phyloP scores from a whole-genome alignment of 257 asterid species.

The Fraxinus quadrangulata region DNA sequence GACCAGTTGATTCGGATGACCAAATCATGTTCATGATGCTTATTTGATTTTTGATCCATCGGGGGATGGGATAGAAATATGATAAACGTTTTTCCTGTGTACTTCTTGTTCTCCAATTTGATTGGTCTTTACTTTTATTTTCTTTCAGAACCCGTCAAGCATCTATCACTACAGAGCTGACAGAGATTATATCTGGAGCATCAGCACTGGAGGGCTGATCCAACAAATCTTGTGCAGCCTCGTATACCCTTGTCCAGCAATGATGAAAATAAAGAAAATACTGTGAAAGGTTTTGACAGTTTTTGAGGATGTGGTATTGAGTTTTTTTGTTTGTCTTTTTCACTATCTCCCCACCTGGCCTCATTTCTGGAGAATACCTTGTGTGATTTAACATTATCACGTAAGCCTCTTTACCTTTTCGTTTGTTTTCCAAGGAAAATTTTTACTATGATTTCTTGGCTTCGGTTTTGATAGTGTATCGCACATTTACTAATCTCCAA shows the following conservation, averaged over 20 bases:
- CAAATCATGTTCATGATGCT: neutral
- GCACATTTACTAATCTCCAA: neutral
- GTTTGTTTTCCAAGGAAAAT: neutral
- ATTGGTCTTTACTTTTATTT: conserved; percentile 10
- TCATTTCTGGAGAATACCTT: conserved; percentile 26
- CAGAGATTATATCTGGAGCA: conserved; percentile 96
- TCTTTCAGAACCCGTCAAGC: conserved; percentile 92
- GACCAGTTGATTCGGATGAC: neutral
- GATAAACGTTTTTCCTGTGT: neutral
- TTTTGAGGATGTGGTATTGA: conserved; percentile 19
- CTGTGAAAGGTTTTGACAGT: conserved; percentile 31
- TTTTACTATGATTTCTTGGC: neutral
- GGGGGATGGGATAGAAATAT: neutral
- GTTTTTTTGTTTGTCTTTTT: conserved; percentile 23
- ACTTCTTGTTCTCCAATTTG: neutral
- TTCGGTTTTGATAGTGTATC: neutral
- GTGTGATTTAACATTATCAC: neutral
- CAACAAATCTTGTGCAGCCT: conserved; percentile 11
- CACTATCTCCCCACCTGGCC: conserved; percentile 35
- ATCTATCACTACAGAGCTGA: conserved; percentile 86
- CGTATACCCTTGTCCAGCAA: conserved; percentile 28
- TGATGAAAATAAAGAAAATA: conserved; percentile 52
- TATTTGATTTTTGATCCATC: neutral
- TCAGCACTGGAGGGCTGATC: conserved; percentile 72
- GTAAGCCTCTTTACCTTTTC: neutral